These are phyloP conservation scores for Lasiodiplodia hormozganensis DNA, from an alignment of 2,329 filamentous ascomycete species.

Conservation along the genomic window DNA sequence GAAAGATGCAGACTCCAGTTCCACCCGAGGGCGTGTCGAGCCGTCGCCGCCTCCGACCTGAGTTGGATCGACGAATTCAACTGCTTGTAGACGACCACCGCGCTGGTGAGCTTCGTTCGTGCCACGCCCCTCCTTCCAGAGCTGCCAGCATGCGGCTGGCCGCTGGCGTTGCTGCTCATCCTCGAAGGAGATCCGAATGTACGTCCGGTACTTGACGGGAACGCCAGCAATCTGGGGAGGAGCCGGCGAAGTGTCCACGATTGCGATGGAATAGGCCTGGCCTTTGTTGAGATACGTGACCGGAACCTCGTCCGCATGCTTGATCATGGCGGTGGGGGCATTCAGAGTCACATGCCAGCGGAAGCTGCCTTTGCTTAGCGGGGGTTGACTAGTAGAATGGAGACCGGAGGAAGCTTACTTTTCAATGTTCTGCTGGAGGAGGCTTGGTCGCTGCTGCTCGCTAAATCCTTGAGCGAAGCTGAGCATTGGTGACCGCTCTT, in stretches of 20 bases:
- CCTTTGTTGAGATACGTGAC: conserved; percentile 99
- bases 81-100: conserved; percentile 89
- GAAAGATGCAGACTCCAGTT: conserved; percentile 73
- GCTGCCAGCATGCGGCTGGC: conserved; percentile 82
- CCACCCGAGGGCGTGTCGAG: conserved; percentile 53
- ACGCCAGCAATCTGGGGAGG: conserved; percentile 58
- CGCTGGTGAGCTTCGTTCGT: conserved; percentile 93
- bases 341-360: conserved; percentile 90
- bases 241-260: conserved; percentile 76
- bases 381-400: background rate
- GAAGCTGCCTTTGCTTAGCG: conserved; percentile 63
- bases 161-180: conserved; percentile 90
- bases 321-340: conserved; percentile 96
- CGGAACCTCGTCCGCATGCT: conserved; percentile 85
- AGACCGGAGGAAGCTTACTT: conserved; percentile 48
- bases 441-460: conserved; percentile 54
- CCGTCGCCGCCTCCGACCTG: conserved; percentile 62
- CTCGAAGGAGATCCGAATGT: conserved; percentile 94
- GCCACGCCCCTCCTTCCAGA: conserved; percentile 97
- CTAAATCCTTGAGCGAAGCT: conserved; percentile 58
- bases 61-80: conserved; percentile 83
- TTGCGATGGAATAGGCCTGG: conserved; percentile 86
- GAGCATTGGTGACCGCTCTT: conserved; percentile 66
- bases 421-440: conserved; percentile 50
- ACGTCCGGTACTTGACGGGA: conserved; percentile 82